Evolutionary conservation across 768 basidiomycete species (phyloP).

Genomic region (Agaricus subrufescens): DNA sequence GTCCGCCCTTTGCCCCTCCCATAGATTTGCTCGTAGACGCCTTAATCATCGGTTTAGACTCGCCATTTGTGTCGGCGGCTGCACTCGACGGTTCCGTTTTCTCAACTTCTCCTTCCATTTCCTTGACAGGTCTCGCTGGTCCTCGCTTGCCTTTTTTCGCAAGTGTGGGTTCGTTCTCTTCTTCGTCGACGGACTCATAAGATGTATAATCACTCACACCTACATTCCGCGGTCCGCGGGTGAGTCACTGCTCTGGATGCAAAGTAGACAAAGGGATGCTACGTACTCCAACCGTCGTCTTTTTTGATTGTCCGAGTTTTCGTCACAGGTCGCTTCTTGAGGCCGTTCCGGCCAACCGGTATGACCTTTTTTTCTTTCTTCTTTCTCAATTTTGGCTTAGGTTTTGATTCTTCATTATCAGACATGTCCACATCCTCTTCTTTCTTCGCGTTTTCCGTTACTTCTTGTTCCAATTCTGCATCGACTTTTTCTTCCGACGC

Average conservation of each 20-base stretch:
- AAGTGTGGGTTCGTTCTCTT: slow-evolving; percentile 20
- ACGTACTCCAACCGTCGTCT: slow-evolving; percentile 70
- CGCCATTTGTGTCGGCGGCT: not conserved
- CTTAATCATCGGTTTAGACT: not conserved
- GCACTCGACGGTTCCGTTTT: slow-evolving; percentile 8
- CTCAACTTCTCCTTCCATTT: not conserved
- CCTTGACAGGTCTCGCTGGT: slow-evolving; percentile 2
- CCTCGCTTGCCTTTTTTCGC: slow-evolving; percentile 4
- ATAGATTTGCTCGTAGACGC: not conserved
- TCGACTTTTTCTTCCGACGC: slow-evolving; percentile 20
- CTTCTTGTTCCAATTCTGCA: slow-evolving; percentile 12
- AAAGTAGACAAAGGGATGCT: slow-evolving; percentile 16
- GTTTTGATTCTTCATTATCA: slow-evolving; percentile 26
- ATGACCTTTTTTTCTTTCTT: slow-evolving; percentile 60
- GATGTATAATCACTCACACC: slow-evolving; percentile 77
- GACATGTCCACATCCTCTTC: slow-evolving; percentile 37
- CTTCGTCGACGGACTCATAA: slow-evolving; percentile 74
- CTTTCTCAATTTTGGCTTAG: slow-evolving; percentile 33
- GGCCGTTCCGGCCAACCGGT: slow-evolving; percentile 75
- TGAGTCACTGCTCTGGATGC: not conserved
- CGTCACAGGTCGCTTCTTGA: slow-evolving; percentile 65
- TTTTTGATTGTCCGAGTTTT: slow-evolving; percentile 54
- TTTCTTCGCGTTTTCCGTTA: slow-evolving; percentile 16
- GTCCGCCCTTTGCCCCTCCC: not conserved
- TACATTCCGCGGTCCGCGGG: slow-evolving; percentile 22